Conservation (phyloP, 176 grass and related monocot genomes). For the Cenchrus americanus region DNA sequence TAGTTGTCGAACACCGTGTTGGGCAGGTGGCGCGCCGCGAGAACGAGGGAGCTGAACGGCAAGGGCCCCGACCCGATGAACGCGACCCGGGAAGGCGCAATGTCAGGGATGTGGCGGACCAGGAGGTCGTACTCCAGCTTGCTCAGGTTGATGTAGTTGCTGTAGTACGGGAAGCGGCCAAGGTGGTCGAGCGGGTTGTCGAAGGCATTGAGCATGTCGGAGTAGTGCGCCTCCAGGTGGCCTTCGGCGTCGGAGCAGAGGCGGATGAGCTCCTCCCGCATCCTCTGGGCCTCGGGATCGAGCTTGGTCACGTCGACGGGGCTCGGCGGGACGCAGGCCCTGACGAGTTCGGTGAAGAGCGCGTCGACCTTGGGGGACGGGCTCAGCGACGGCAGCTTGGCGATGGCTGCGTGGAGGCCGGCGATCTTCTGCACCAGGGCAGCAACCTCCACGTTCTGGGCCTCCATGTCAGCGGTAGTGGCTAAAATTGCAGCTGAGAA, state of each 20-base stretch:
- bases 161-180: conserved; percentile 69
- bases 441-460: conserved; percentile 50
- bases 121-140: conserved; percentile 72
- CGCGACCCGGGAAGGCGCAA: conserved; percentile 39
- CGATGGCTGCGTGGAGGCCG: conserved; percentile 51
- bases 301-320: conserved; percentile 73
- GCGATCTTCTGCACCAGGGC: conserved; percentile 61
- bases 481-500: background rate
- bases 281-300: conserved; percentile 41
- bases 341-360: conserved; percentile 83
- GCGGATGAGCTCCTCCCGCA: conserved; percentile 64
- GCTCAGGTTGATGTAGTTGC: conserved; percentile 84
- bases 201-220: conserved; percentile 63
- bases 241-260: conserved; percentile 76
- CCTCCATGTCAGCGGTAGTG: conserved; percentile 28
- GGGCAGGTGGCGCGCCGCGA: conserved; percentile 50
- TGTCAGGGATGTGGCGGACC: conserved; percentile 30
- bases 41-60: conserved; percentile 63
- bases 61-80: conserved; percentile 68
- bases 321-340: conserved; percentile 64
- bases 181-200: conserved; percentile 85
- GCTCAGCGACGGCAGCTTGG: conserved; percentile 59
- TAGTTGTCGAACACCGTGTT: conserved; percentile 58
- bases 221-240: conserved; percentile 71
- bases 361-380: conserved; percentile 59